These are phyloP conservation scores for Leishmania aethiopica DNA, from an alignment of 208 protist species.

Conservation along the genomic window DNA sequence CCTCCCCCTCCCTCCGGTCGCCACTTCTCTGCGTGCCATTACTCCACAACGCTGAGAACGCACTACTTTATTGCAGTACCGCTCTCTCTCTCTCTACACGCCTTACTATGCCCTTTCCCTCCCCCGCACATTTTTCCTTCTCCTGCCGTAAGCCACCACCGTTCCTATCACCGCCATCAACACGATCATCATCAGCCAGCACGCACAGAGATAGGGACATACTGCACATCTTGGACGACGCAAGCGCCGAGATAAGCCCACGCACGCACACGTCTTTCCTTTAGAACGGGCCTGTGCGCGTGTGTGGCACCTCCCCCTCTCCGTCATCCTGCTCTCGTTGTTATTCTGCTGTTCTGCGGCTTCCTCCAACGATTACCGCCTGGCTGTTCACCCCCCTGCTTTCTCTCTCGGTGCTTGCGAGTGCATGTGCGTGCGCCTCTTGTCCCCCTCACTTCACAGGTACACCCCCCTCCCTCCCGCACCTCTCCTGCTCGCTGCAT, in stretches of 20 bases:
- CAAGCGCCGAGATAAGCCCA: not conserved
- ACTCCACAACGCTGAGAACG: not conserved
- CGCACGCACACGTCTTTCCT: not conserved
- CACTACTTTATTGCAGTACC: not conserved
- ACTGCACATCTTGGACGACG: not conserved
- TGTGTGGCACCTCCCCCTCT: not conserved
- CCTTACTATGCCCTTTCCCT: not conserved
- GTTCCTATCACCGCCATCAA: not conserved
- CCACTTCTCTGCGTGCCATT: not conserved
- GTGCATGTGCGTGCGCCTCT: not conserved
- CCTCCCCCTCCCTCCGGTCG: too few relatives aligned
- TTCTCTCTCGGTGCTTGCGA: constrained; percentile 3
- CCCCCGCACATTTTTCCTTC: not conserved
- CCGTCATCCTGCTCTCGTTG: not conserved
- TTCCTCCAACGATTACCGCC: not conserved
- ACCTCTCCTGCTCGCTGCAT: too few relatives aligned
- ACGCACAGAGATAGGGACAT: not conserved
- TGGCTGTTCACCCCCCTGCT: not conserved
- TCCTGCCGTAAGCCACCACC: not conserved
- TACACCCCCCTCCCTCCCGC: not conserved
- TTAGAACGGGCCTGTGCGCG: not conserved
- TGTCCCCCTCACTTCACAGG: not conserved
- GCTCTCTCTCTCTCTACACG: not conserved
- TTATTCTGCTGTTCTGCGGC: not conserved
- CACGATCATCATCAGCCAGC: not conserved